These are phyloP conservation scores for Orbilia blumenaviensis DNA, from an alignment of 2,329 filamentous ascomycete species.

Conservation along the genomic window DNA sequence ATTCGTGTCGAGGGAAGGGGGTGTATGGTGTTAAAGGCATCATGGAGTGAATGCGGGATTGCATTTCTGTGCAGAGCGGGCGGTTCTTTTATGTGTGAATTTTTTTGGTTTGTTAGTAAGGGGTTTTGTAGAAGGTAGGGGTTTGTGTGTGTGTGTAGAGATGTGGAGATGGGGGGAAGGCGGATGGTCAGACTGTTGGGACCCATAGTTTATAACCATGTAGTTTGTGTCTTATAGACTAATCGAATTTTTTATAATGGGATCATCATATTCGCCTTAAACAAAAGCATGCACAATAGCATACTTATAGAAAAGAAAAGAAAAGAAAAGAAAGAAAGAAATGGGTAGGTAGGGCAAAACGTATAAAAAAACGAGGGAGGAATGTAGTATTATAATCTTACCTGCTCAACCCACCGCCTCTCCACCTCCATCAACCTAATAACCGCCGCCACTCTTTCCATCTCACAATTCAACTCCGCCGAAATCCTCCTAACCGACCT, in stretches of 20 bases:
- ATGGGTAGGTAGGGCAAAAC: neutral
- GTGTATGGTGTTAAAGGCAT: conserved; percentile 54
- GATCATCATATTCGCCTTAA: conserved; percentile 56
- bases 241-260: conserved; percentile 57
- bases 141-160: no score
- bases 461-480: conserved; percentile 78
- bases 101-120: neutral
- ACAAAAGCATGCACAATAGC: no score
- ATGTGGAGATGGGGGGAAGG: neutral
- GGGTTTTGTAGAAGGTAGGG: no score
- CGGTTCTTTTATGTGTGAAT: conserved; percentile 23
- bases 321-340: conserved; percentile 32
- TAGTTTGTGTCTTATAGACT: conserved; percentile 57
- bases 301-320: conserved; percentile 15
- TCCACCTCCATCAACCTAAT: conserved; percentile 87
- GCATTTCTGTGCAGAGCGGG: conserved; percentile 51
- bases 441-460: conserved; percentile 84
- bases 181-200: conserved; percentile 52
- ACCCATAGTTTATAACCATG: conserved; percentile 57
- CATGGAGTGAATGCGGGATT: conserved; percentile 56
- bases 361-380: no score
- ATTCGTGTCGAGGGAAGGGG: conserved; percentile 58
- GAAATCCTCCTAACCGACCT: conserved; percentile 79
- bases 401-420: conserved; percentile 77
- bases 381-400: no score